Base-by-base conservation (phyloP, 805 yeast genomes). In the Teunomyces stri region DNA sequence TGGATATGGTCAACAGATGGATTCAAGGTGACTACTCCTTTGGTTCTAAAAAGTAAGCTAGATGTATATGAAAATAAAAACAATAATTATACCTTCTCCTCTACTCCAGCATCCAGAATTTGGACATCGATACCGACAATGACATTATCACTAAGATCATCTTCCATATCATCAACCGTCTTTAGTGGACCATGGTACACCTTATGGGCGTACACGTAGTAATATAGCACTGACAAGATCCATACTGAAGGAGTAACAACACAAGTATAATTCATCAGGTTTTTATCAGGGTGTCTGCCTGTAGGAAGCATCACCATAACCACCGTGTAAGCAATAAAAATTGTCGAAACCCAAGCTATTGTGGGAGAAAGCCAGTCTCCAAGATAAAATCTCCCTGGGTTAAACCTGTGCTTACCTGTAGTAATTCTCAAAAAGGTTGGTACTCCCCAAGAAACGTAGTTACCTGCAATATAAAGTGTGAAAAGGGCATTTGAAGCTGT, bases 1-100 rank as follows among this genome's bases (percentile, higher is more conserved):
- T 86, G 52, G 89, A 81, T 47, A 84, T 91, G 90, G 79, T 91
- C 52, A 87, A 89, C 73, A 78, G 85, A 64, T 92, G 97, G 97
- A 69, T 89, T 42, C 55, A 68, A 37, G 96, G 94, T 25, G 85
- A 87, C 62, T 80, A 74, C 42, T 29, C 51, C 12, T 51, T 42
- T 20, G 49, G 48, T 13, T 34, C 35, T 25, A 27, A 44, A 31
- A 42, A 20, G 13, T 36, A 36, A 22, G 28, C n/a, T 21, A 16
- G n/a, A n/a, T 21, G 12, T 37, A 21, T 13, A 29, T 16, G 6
- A 36, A 22, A 18, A 12, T 13, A 21, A 12, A 9, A 20, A 36
- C 15, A 33, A 33, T 33, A 10, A n/a, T 12, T 22, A 37, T 6
- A 37, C 40, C 29, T 37, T 37, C 6, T 37, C 28, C 11, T n/a